phyloP scores from a whole-genome alignment of 2,329 filamentous ascomycete genomes.

The Magnaporthiopsis rhizophila region DNA sequence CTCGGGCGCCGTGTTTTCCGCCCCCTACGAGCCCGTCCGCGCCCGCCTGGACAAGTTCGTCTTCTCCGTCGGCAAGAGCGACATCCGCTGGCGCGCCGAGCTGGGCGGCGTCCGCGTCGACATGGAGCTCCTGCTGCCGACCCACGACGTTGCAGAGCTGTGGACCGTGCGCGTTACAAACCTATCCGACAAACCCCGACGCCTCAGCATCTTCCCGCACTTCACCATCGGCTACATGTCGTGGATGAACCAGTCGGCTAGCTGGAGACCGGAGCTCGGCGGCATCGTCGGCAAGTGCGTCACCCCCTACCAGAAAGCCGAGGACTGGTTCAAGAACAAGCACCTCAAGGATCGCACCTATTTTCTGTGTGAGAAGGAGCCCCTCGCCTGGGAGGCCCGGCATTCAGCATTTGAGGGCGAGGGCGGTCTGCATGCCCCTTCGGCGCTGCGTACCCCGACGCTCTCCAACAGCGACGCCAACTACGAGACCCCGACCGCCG shows the following conservation, averaged over 20 bases:
- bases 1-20: slow-evolving; percentile 41
- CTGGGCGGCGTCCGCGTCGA: slow-evolving; percentile 41
- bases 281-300: slow-evolving; percentile 44
- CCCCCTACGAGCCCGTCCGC: slow-evolving; percentile 47
- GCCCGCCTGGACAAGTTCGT: slow-evolving; percentile 37
- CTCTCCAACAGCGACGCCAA: slow-evolving; percentile 40
- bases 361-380: slow-evolving; percentile 43
- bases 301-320: slow-evolving; percentile 49
- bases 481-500: slow-evolving; percentile 47
- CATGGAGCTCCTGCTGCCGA: slow-evolving; percentile 43
- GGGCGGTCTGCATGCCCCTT: slow-evolving; percentile 44
- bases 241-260: slow-evolving; percentile 53
- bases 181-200: slow-evolving; percentile 33
- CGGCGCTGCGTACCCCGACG: slow-evolving; percentile 25
- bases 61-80: slow-evolving; percentile 47
- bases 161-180: slow-evolving; percentile 48
- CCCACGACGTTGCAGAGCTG: slow-evolving; percentile 45
- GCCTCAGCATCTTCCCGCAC: slow-evolving; percentile 45
- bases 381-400: slow-evolving; percentile 43
- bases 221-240: slow-evolving; percentile 54
- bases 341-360: slow-evolving; percentile 47
- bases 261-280: slow-evolving; percentile 38
- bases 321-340: slow-evolving; percentile 51
- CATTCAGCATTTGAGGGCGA: slow-evolving; percentile 48
- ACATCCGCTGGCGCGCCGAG: slow-evolving; percentile 46